A percentile compares a stretch with the other conserved stretches of the same genome.
phyloP scores from a whole-genome alignment of 352 stramenopile genomes.

The Pythium sp. region DNA sequence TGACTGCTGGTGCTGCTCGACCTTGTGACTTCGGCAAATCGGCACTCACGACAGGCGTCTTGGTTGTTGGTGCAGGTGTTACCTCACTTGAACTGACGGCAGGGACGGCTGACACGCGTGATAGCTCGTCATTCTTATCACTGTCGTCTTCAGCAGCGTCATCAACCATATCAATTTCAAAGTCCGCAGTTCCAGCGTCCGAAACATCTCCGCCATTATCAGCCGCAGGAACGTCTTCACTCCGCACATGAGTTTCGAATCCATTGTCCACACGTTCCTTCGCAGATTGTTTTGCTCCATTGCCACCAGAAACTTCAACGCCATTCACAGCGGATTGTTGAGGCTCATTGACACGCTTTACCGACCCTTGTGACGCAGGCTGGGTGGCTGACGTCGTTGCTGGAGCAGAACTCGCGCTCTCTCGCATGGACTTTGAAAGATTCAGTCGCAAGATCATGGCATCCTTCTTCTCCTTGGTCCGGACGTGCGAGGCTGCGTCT shows the following conservation, averaged over 20 bases:
- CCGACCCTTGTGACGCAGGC: not conserved
- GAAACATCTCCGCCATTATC: conserved; percentile 29
- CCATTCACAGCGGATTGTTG: not conserved
- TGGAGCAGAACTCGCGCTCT: not conserved
- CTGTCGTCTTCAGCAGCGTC: conserved; percentile 24
- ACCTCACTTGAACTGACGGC: not conserved
- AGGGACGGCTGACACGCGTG: not conserved
- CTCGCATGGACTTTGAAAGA: conserved; percentile 1
- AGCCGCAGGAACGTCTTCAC: conserved; percentile 6
- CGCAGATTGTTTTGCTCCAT: not conserved
- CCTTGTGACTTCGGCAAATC: not conserved
- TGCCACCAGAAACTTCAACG: not conserved
- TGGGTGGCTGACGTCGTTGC: not conserved
- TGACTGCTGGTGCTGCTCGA: not conserved
- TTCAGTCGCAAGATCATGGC: conserved; percentile 1
- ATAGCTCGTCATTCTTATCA: not conserved
- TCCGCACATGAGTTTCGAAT: conserved; percentile 1
- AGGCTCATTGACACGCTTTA: not conserved
- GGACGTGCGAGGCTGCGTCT: not conserved
- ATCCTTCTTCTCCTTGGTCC: not conserved
- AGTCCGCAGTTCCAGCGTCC: conserved; percentile 35
- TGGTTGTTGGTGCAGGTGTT: not conserved
- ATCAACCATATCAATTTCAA: conserved; percentile 28
- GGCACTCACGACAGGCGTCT: not conserved
- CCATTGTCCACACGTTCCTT: not conserved